phyloP scores from a whole-genome alignment of 768 basidiomycete genomes.

The Mycena rebaudengoi region DNA sequence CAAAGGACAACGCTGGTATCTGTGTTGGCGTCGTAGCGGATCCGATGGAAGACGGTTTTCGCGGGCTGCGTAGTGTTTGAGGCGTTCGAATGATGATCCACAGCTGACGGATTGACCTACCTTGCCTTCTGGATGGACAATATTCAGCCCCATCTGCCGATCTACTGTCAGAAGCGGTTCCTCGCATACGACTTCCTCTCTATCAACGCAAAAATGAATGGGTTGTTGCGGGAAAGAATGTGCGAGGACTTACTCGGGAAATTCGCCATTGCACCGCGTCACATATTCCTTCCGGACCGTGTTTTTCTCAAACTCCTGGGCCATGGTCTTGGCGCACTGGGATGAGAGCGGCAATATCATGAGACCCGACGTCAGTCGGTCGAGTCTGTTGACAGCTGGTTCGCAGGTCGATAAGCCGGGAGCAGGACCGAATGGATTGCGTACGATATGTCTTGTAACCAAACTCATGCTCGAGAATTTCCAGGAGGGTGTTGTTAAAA shows the following conservation, averaged over 20 bases:
- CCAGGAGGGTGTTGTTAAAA: conserved; percentile 85
- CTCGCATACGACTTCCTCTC: conserved; percentile 85
- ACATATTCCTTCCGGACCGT: conserved; percentile 92
- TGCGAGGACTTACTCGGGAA: conserved; percentile 76
- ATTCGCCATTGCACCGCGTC: conserved; percentile 85
- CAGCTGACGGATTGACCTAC: conserved; percentile 51
- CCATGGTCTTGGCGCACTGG: conserved; percentile 71
- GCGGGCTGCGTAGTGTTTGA: conserved; percentile 63
- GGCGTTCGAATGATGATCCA: background rate
- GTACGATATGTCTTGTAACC: conserved; percentile 85
- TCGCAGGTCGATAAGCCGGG: conserved; percentile 16
- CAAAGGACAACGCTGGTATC: conserved; percentile 91
- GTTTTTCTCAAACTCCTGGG: conserved; percentile 83
- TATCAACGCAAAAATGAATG: conserved; percentile 37
- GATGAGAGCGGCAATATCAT: conserved; percentile 90
- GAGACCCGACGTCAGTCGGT: conserved; percentile 92
- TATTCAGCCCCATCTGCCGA: conserved; percentile 95
- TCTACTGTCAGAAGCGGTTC: conserved; percentile 91
- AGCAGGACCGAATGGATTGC: conserved; percentile 34
- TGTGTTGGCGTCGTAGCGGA: conserved; percentile 82
- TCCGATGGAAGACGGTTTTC: conserved; percentile 85
- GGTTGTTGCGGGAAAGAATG: background rate
- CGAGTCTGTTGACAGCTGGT: conserved; percentile 91
- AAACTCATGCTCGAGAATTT: conserved; percentile 86
- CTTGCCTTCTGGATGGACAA: conserved; percentile 96